Evolutionary conservation across 805 yeast species (phyloP), one percentile per base, ranked within the genome.

Genomic region (Candida sphagnicola): DNA sequence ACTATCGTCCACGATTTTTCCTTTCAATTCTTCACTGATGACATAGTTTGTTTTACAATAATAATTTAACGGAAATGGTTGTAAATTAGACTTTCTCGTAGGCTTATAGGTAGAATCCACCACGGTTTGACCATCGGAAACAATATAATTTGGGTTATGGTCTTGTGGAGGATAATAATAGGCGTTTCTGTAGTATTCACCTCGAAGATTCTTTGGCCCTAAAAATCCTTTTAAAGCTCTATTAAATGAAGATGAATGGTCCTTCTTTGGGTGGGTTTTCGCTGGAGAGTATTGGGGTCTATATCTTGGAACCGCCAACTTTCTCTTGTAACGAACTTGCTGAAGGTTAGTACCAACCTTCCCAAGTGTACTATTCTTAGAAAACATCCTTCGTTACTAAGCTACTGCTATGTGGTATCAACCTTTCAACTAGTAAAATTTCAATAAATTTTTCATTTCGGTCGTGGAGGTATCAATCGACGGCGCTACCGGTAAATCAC

Each of bases 201-300:
- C 96, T 59, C 83, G 82, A 63, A 78, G 78, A 62, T 87, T 88
- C 57, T 72, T 77, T 28, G 91, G 91, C 2, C 97, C 97, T 40
- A 89, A 66, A 65, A 87, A 89, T 47, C 74, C 77, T 48, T 78
- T 77, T 75, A 88, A 67, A 28, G 79, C 78, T 56, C 77, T 71
- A 51, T 76, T 77, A 55, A 83, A 70, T 42, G 74, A 76, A 6
- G 85, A 72, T 8, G 67, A 46, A 40, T 67, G 73, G 51, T 67
- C 73, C 45, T 66, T 66, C 46, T 64, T 62, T 15, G 57, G 53
- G 37, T 54, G 57, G 19, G 57, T 48, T 37, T 51, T 50, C 11
- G 57, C 61, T n/a, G 59, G 63, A 26, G 54, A 8, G 18, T 31
- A 52, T 37, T 56, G 52, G 10, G 65, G 61, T 25, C 47, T 50